A percentile compares a stretch with the other conserved stretches of the same genome.
phyloP scores from a whole-genome alignment of 1,139 yeast genomes.

The Scheffersomyces titani region DNA sequence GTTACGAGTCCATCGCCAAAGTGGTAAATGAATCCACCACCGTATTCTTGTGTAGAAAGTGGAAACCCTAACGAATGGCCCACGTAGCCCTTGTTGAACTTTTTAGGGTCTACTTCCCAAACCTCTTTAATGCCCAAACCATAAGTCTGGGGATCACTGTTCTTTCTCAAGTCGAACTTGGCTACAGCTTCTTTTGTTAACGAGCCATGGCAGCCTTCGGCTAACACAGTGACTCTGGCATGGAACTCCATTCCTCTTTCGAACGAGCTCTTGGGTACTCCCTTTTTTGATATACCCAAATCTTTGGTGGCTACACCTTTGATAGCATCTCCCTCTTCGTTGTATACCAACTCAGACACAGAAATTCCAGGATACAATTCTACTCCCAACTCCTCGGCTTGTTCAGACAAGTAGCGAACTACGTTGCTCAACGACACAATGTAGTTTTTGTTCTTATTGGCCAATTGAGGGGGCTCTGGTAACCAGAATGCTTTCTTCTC shows the following conservation, averaged over 20 bases:
- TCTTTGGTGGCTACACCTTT: constrained; percentile 94
- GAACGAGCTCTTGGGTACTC: constrained; percentile 74
- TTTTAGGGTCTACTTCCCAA: constrained; percentile 91
- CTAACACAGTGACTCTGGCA: constrained; percentile 81
- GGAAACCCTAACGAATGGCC: constrained; percentile 92
- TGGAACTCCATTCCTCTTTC: constrained; percentile 98
- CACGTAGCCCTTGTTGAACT: constrained; percentile 79
- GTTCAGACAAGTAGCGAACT: constrained; percentile 78
- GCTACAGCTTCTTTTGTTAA: constrained; percentile 73
- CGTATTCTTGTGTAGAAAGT: constrained; percentile 70
- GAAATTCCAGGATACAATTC: constrained; percentile 91
- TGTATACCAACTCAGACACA: constrained; percentile 77
- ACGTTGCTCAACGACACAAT: constrained; percentile 83
- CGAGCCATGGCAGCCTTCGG: constrained; percentile 98
- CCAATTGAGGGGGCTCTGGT: constrained; percentile 94
- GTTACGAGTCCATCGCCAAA: constrained; percentile 91
- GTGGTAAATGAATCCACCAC: constrained; percentile 97
- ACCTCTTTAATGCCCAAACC: constrained; percentile 95
- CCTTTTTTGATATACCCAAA: constrained; percentile 76
- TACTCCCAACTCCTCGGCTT: constrained; percentile 92
- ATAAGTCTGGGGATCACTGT: constrained; percentile 80
- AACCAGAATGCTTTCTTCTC: constrained; percentile 59
- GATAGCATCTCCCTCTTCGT: constrained; percentile 57
- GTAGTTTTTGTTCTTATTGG: constrained; percentile 76
- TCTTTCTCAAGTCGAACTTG: constrained; percentile 65